Evolutionary conservation across 768 basidiomycete genomes (phyloP).

Genomic region (Candolleomyces aberdarensis): DNA sequence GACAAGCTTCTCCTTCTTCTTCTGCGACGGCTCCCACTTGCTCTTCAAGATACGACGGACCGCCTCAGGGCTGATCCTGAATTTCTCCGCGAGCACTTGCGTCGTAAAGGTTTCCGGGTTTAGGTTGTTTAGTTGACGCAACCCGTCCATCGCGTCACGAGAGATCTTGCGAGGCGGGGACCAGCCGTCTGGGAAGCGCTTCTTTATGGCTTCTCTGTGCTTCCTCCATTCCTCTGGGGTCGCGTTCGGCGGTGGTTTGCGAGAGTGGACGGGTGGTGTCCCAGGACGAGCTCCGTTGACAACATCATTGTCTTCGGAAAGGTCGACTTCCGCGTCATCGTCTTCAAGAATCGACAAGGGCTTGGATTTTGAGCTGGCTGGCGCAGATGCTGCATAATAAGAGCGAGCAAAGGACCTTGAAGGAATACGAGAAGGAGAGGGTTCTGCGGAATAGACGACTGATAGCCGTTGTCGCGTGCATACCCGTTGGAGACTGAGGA

Average conservation of each 20-base stretch:
- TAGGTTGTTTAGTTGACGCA: conserved; percentile 61
- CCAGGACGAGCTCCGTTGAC: conserved; percentile 40
- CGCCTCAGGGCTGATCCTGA: conserved; percentile 79
- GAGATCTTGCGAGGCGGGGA: conserved; percentile 76
- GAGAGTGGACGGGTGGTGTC: conserved; percentile 34
- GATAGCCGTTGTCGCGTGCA: conserved; percentile 2
- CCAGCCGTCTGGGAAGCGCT: conserved; percentile 68
- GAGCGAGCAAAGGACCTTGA: conserved; percentile 19
- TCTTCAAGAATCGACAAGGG: conserved; percentile 46
- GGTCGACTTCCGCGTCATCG: conserved; percentile 41
- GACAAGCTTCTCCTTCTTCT: conserved; percentile 46
- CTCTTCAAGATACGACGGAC: conserved; percentile 77
- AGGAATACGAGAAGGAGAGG: not conserved
- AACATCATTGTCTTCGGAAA: conserved; percentile 49
- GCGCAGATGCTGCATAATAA: conserved; percentile 5
- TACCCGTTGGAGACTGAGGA: conserved; percentile 4
- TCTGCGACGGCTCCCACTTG: conserved; percentile 61
- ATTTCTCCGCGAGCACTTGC: conserved; percentile 67
- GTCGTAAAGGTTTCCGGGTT: conserved; percentile 66
- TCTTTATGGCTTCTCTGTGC: conserved; percentile 50
- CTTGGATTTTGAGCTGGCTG: conserved; percentile 19
- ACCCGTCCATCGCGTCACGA: conserved; percentile 78
- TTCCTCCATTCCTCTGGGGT: conserved; percentile 48
- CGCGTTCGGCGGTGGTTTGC: conserved; percentile 34
- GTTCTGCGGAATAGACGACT: conserved; percentile 3